A percentile compares a stretch with the other conserved stretches of the same genome.
These are phyloP conservation scores for Microbotryum scabiosae DNA, from an alignment of 1,284 basidiomycete genomes.

Conservation along the genomic window DNA sequence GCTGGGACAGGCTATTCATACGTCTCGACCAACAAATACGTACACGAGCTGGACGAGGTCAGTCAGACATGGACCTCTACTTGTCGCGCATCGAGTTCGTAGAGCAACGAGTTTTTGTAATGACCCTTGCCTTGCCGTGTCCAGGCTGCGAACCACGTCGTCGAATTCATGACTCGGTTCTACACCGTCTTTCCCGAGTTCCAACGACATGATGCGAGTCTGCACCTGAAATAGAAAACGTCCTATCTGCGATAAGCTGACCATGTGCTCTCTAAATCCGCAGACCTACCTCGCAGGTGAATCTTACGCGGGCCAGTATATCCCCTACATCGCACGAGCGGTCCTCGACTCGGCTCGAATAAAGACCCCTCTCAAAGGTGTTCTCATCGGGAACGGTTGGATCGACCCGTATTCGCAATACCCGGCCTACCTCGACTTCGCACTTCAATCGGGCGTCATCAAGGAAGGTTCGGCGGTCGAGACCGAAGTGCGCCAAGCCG, in stretches of 20 bases:
- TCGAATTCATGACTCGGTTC: slow-evolving; percentile 78
- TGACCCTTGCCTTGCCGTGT: neutral
- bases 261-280: neutral
- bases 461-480: slow-evolving; percentile 62
- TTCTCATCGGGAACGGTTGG: slow-evolving; percentile 96
- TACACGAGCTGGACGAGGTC: slow-evolving; percentile 69
- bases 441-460: slow-evolving; percentile 68
- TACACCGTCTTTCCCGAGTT: slow-evolving; percentile 88
- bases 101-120: slow-evolving; percentile 12
- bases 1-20: slow-evolving; percentile 92
- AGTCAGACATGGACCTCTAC: slow-evolving; percentile 10
- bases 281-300: slow-evolving; percentile 89
- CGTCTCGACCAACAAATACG: slow-evolving; percentile 72
- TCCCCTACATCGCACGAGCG: slow-evolving; percentile 75
- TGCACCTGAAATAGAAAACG: neutral
- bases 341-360: slow-evolving; percentile 30
- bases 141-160: slow-evolving; percentile 70
- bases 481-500: slow-evolving; percentile 53
- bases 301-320: slow-evolving; percentile 97
- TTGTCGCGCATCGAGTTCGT: neutral
- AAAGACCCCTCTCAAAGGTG: slow-evolving; percentile 56
- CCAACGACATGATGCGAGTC: slow-evolving; percentile 65
- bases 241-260: slow-evolving; percentile 11
- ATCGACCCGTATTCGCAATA: slow-evolving; percentile 86
- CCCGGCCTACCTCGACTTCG: slow-evolving; percentile 80